Base-by-base conservation (phyloP, 345 rosid genomes). In the Rhizophora apiculata region DNA sequence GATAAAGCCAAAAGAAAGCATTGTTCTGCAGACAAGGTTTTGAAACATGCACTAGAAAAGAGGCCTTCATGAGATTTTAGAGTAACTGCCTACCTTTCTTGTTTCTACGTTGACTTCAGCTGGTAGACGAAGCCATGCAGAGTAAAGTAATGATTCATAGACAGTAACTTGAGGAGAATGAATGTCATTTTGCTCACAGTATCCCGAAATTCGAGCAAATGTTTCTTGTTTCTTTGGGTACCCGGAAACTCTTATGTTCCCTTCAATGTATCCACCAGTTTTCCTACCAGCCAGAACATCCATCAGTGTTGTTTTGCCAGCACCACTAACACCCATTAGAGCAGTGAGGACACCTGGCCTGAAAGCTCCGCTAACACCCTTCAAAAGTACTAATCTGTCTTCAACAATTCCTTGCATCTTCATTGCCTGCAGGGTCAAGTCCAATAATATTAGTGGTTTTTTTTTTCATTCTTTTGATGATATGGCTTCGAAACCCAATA, bases 271-370 rank as follows among this genome's bases (percentile, higher is more conserved):
- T 48, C 97, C 95, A 46, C 91, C 93, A 24, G 91, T 86, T 81
- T 91, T 91, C 65, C 97, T 83, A 68, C 97, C 97, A 26, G 97
- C 95, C 29, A 91, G 75, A 55, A 91, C 97, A 83, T 91, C 97
- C 97, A 91, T 89, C 66, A 91, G 62, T 65, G 97, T 91, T n/a
- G 97, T 89, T 79, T 91, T 91, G 3, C 97, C 97, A 20, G 97
- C 96, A 8, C 95, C 95, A 21, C 89, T 85, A 20, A 87, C 91
- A 63, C 91, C 94, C 94, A 88, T 88, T 52, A 86, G 76, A 75
- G 93, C 93, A 7, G 96, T 90, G 1, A 90, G 90, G 74, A 90
- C 90, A 1, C 96, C 96, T 8, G 96, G 96, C 78, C 94, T 82
- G 75, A 90, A 90, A 36, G 96, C 82, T 62, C 97, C 96, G 52